Evolutionary conservation across 768 basidiomycete genomes (phyloP).

Genomic region (Xerocomellus amylosporus): DNA sequence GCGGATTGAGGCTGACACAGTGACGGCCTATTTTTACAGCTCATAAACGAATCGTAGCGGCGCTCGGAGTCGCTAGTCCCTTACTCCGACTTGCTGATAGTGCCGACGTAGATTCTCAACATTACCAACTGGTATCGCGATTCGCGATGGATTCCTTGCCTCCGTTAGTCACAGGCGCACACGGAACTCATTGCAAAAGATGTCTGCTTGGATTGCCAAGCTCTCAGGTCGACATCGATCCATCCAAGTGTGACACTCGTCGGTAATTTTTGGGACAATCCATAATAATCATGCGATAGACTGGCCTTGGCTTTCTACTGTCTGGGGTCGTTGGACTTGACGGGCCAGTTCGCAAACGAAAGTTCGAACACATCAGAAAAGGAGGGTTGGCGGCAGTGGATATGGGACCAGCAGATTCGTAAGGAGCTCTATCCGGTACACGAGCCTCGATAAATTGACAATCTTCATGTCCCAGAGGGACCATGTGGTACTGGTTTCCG

Average conservation of each 20-base stretch:
- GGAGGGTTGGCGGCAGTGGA: constrained; percentile 73
- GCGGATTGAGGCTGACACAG: too few species aligned
- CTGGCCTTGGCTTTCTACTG: constrained; percentile 88
- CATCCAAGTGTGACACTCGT: constrained; percentile 54
- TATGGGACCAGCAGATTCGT: constrained; percentile 86
- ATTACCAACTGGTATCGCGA: not conserved
- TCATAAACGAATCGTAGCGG: too few species aligned
- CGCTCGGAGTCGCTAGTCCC: too few species aligned
- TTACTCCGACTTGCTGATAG: too few species aligned
- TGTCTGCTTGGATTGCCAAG: constrained; percentile 71
- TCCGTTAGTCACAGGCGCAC: constrained; percentile 45
- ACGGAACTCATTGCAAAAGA: constrained; percentile 63
- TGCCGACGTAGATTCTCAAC: not conserved
- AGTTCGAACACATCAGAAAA: constrained; percentile 52
- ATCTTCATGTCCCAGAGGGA: constrained; percentile 41
- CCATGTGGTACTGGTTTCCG: constrained; percentile 65
- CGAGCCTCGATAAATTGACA: not conserved
- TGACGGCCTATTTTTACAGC: too few species aligned
- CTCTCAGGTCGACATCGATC: constrained; percentile 66
- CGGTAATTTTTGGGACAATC: constrained; percentile 13
- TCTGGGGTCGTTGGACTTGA: constrained; percentile 77
- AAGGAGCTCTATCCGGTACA: constrained; percentile 7
- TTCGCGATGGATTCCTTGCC: constrained; percentile 19
- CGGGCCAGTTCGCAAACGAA: constrained; percentile 42
- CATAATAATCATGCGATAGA: constrained; percentile 40